Conservation (phyloP, 257 asterid species). For the Solanum medicagineum region DNA sequence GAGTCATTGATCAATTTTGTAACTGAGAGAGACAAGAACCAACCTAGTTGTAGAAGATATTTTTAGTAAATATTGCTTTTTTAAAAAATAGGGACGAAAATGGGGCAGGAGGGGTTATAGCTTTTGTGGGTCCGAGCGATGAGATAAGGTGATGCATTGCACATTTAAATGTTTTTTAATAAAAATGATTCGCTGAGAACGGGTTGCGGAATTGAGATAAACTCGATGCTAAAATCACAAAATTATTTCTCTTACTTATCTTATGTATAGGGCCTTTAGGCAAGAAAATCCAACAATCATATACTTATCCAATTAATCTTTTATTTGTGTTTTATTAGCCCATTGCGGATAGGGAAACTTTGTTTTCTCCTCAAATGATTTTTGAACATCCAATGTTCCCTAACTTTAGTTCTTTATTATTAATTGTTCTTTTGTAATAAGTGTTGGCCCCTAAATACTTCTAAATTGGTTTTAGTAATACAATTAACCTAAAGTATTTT, state of each 20-base stretch:
- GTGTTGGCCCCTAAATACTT: neutral
- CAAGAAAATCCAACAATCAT: neutral
- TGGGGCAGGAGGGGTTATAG: no score
- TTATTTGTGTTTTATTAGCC: neutral
- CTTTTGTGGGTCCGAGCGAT: no score
- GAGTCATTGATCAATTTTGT: slow-evolving; percentile 19
- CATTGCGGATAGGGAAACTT: neutral
- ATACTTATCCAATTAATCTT: neutral
- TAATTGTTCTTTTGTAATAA: no score
- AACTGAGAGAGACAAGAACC: no score
- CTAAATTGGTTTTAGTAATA: neutral
- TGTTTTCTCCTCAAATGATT: neutral
- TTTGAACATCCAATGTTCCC: no score
- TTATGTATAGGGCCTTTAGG: neutral
- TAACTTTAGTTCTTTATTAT: neutral
- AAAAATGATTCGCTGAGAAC: no score
- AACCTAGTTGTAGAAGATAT: no score
- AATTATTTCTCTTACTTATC: neutral
- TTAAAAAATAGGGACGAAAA: no score
- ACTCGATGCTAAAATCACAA: neutral
- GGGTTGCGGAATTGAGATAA: no score
- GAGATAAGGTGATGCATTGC: no score
- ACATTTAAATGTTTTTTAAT: no score
- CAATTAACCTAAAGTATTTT: neutral
- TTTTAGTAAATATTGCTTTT: no score